These are phyloP conservation scores for Teunomyces kruisii DNA, from an alignment of 805 yeast genomes.

Conservation along the genomic window DNA sequence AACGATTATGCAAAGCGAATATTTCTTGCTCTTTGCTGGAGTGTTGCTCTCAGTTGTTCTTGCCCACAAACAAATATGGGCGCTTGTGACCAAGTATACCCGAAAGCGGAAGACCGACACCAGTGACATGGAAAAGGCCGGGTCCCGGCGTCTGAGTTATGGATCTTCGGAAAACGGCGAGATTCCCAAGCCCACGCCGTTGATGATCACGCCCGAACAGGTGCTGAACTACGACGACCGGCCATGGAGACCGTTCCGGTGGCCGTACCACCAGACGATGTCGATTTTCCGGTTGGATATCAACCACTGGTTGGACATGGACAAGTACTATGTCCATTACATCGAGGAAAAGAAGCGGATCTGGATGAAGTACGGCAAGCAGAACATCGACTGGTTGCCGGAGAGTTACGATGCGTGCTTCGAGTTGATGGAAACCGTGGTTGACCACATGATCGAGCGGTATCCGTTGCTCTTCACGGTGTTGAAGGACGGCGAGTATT, in stretches of 20 bases:
- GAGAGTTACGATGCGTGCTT: constrained; percentile 59
- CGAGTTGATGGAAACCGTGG: constrained; percentile 64
- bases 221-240: constrained; percentile 66
- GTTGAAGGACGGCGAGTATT: constrained; percentile 29
- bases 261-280: constrained; percentile 83
- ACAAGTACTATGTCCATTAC: constrained; percentile 67
- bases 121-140: constrained; percentile 10
- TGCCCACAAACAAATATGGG: not conserved
- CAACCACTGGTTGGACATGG: constrained; percentile 80
- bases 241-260: constrained; percentile 79
- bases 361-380: constrained; percentile 55
- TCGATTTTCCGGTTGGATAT: constrained; percentile 68
- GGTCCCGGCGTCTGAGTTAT: constrained; percentile 11
- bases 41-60: not conserved
- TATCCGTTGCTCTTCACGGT: constrained; percentile 63
- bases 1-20: not conserved
- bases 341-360: constrained; percentile 62
- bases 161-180: constrained; percentile 9
- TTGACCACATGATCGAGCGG: constrained; percentile 57
- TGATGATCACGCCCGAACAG: constrained; percentile 65
- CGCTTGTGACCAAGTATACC: not conserved
- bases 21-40: not conserved
- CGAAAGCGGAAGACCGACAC: not conserved
- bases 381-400: constrained; percentile 65
- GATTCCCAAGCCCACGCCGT: constrained; percentile 52